Evolutionary conservation across 139 green algal genomes (phyloP).

Genomic region (Zygnema circumcarinatum): DNA sequence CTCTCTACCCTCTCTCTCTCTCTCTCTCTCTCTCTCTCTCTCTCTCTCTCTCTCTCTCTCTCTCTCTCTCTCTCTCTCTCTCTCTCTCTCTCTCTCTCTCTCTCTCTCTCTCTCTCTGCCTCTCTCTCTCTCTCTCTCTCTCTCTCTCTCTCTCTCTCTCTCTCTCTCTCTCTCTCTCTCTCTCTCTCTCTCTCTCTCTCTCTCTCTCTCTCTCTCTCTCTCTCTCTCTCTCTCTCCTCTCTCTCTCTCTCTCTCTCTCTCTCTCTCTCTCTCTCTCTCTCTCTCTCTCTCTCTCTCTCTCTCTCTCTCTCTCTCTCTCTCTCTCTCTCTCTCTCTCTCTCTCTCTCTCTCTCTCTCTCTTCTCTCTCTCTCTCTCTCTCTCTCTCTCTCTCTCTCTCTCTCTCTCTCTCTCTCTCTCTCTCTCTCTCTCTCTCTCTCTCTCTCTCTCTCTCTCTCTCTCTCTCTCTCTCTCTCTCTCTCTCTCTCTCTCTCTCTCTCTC

Average conservation of each 20-base stretch:
- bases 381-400: neutral
- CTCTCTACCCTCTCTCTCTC: neutral
- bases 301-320: neutral
- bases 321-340: neutral
- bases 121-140: neutral
- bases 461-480: neutral
- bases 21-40: neutral
- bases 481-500: neutral
- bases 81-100: neutral
- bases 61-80: neutral
- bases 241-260: neutral
- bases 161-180: neutral
- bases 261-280: neutral
- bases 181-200: neutral
- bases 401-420: neutral
- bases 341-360: neutral
- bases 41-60: neutral
- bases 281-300: neutral
- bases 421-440: neutral
- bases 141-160: neutral
- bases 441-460: neutral
- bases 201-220: neutral
- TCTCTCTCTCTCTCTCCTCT: neutral
- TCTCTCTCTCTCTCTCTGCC: neutral
- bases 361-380: neutral